phyloP scores from a whole-genome alignment of 345 rosid species.

The Sisymbrium irio region DNA sequence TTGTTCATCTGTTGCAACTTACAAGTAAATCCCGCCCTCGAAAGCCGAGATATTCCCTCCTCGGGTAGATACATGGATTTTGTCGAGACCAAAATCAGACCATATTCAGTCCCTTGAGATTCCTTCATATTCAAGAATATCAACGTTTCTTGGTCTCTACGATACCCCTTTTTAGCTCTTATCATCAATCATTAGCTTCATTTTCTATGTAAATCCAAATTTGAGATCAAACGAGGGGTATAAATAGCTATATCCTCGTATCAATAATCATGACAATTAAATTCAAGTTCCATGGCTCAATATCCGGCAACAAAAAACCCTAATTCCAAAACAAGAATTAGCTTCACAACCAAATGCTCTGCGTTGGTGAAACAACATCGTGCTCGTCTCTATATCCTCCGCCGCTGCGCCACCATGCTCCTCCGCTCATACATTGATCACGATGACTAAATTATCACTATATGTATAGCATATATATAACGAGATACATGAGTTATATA shows the following conservation, averaged over 20 bases:
- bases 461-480: neutral
- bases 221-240: neutral
- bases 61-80: neutral
- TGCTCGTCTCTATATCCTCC: constrained; percentile 53
- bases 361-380: constrained; percentile 53
- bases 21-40: neutral
- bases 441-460: constrained; percentile 23
- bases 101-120: neutral
- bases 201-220: neutral
- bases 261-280: neutral
- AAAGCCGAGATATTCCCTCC: neutral
- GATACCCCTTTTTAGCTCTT: neutral
- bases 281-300: constrained; percentile 33
- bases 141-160: neutral
- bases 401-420: constrained; percentile 69
- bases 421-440: constrained; percentile 55
- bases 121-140: constrained; percentile 5
- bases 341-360: constrained; percentile 53
- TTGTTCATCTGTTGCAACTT: neutral
- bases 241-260: neutral
- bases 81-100: constrained; percentile 5
- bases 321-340: constrained; percentile 3
- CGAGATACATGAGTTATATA: neutral
- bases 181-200: neutral
- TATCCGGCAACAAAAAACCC: constrained; percentile 24